phyloP scores from a whole-genome alignment of 345 rosid genomes.

The Citrus glauca region DNA sequence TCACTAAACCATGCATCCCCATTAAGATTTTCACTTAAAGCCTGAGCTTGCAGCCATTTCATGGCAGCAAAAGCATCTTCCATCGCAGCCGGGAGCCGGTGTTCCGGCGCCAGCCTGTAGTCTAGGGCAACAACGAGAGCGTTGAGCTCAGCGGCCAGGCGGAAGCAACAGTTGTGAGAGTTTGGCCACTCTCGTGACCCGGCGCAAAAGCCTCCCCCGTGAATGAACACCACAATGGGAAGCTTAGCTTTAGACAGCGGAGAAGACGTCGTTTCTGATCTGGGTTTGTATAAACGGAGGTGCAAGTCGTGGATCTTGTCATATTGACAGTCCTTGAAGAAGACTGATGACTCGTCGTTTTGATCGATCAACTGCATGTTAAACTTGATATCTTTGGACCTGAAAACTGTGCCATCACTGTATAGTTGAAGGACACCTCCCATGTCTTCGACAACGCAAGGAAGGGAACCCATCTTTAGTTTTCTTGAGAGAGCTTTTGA shows the following conservation, averaged over 20 bases:
- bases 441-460: constrained; percentile 62
- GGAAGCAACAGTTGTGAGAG: constrained; percentile 64
- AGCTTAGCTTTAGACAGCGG: constrained; percentile 6
- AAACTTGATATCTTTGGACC: constrained; percentile 34
- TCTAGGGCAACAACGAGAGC: constrained; percentile 66
- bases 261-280: background rate
- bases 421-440: constrained; percentile 61
- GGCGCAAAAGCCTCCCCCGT: constrained; percentile 87
- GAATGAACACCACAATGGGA: constrained; percentile 49
- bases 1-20: constrained; percentile 35
- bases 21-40: constrained; percentile 14
- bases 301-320: constrained; percentile 45
- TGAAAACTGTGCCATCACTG: constrained; percentile 57
- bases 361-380: constrained; percentile 18
- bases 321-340: constrained; percentile 53
- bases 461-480: constrained; percentile 43
- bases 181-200: constrained; percentile 78
- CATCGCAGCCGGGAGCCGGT: constrained; percentile 73
- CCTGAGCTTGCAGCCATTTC: constrained; percentile 52
- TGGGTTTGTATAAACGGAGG: constrained; percentile 69
- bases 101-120: constrained; percentile 80
- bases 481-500: background rate
- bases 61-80: constrained; percentile 48
- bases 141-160: constrained; percentile 51
- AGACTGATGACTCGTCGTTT: constrained; percentile 33